A percentile compares a stretch with the other conserved stretches of the same genome.
phyloP scores from a whole-genome alignment of 768 basidiomycete species.

The Termitomyces eurrhizus region DNA sequence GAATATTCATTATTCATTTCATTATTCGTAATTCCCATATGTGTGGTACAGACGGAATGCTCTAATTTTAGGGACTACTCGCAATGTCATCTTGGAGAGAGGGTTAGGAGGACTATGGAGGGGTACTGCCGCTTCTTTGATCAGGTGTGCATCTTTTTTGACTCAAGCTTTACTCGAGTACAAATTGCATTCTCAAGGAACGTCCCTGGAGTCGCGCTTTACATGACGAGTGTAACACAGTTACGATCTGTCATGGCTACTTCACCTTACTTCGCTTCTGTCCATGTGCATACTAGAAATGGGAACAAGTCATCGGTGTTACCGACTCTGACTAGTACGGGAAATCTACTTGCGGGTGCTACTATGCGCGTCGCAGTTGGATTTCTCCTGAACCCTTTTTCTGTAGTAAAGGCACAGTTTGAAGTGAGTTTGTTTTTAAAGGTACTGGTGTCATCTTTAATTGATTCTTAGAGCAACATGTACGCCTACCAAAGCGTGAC shows the following conservation, averaged over 20 bases:
- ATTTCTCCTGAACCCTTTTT: conserved; percentile 83
- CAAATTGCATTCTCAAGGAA: conserved; percentile 47
- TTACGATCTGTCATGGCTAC: conserved; percentile 73
- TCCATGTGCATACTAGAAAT: conserved; percentile 21
- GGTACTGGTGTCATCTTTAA: conserved; percentile 5
- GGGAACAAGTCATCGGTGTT: conserved; percentile 46
- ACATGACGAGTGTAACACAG: conserved; percentile 84
- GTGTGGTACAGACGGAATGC: conserved; percentile 27
- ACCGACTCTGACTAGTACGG: conserved; percentile 67
- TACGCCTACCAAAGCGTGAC: conserved; percentile 65
- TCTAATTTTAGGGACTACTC: conserved; percentile 47
- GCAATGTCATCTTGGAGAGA: conserved; percentile 54
- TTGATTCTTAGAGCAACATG: conserved; percentile 59
- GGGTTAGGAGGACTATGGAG: conserved; percentile 82
- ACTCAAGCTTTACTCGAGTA: neutral
- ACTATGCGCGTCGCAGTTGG: conserved; percentile 78
- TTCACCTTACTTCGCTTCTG: conserved; percentile 61
- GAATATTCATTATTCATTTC: conserved; percentile 12
- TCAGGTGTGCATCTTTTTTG: conserved; percentile 43
- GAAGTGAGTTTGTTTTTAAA: conserved; percentile 51
- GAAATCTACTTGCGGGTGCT: conserved; percentile 86
- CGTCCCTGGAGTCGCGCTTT: conserved; percentile 89
- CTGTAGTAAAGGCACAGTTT: conserved; percentile 87
- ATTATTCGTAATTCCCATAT: neutral
- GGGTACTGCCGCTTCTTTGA: conserved; percentile 78